A percentile compares a stretch with the other conserved stretches of the same genome.
These are phyloP conservation scores for Talaromyces piceae DNA, from an alignment of 2,329 filamentous ascomycete genomes.

Conservation along the genomic window DNA sequence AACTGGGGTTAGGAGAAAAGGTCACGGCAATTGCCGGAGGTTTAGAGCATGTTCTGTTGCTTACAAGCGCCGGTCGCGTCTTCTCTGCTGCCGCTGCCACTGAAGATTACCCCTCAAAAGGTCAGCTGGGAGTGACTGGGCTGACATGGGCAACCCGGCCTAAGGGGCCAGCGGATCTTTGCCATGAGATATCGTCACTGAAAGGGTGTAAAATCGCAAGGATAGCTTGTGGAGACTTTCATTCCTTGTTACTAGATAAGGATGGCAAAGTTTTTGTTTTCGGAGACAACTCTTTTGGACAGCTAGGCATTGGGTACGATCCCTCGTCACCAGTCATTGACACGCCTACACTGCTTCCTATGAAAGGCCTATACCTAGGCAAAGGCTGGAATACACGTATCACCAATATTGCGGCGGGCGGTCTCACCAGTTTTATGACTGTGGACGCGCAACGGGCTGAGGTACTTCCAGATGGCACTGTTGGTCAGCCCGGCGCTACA, in stretches of 20 bases:
- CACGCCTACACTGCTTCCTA: conserved; percentile 61
- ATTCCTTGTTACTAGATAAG: conserved; percentile 71
- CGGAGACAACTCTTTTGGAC: conserved; percentile 86
- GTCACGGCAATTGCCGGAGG: conserved; percentile 69
- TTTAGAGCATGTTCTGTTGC: conserved; percentile 74
- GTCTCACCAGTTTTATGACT: conserved; percentile 78
- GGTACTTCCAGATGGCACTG: conserved; percentile 36
- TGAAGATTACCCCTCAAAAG: conserved; percentile 68
- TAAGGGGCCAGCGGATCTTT: conserved; percentile 67
- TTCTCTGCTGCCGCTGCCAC: conserved; percentile 82
- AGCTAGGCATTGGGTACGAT: conserved; percentile 73
- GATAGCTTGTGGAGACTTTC: conserved; percentile 78
- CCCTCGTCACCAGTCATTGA: conserved; percentile 57
- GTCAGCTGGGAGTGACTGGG: conserved; percentile 81
- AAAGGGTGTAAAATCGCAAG: conserved; percentile 63
- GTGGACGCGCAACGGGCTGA: conserved; percentile 65
- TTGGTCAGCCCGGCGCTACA: conserved; percentile 52
- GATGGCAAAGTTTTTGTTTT: conserved; percentile 76
- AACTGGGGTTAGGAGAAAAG: conserved; percentile 61
- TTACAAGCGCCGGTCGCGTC: conserved; percentile 77
- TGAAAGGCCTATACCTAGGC: conserved; percentile 64
- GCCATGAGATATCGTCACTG: conserved; percentile 69
- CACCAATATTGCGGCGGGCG: conserved; percentile 76
- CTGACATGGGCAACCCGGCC: conserved; percentile 74
- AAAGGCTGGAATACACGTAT: conserved; percentile 58